These are phyloP conservation scores for Acacia melanoxylon DNA, from an alignment of 306 rosid species.

Conservation along the genomic window DNA sequence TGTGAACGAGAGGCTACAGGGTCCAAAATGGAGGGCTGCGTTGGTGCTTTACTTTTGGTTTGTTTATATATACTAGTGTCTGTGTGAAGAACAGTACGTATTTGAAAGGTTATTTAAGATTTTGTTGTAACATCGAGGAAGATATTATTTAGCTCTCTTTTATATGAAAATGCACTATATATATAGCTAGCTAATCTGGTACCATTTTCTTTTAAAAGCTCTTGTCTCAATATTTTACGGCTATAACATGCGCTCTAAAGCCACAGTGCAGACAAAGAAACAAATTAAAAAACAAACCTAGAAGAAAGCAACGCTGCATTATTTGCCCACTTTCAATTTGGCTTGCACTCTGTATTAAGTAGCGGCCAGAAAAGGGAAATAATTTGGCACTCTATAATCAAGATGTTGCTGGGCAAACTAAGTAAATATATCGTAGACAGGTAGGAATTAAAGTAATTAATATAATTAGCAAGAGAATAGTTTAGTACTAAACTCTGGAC, in stretches of 20 bases:
- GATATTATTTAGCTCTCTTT: slow-evolving; percentile 49
- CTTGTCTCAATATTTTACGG: background rate
- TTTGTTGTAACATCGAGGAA: slow-evolving; percentile 66
- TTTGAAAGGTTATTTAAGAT: slow-evolving; percentile 49
- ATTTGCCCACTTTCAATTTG: background rate
- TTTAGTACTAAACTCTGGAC: background rate
- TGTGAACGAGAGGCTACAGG: slow-evolving; percentile 45
- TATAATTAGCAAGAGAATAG: background rate
- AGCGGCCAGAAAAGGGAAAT: too few species aligned
- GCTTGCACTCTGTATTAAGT: background rate
- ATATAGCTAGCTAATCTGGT: background rate
- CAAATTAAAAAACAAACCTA: background rate
- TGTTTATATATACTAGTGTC: slow-evolving; percentile 35
- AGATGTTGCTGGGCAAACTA: background rate
- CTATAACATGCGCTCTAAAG: background rate
- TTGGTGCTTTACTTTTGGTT: slow-evolving; percentile 26
- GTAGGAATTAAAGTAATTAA: background rate
- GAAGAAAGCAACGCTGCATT: background rate
- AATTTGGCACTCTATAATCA: background rate
- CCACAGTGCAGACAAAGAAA: background rate
- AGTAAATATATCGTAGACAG: background rate
- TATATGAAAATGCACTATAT: slow-evolving; percentile 4
- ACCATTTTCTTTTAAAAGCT: background rate
- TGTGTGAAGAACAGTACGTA: slow-evolving; percentile 42
- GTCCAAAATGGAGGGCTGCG: slow-evolving; percentile 33